Evolutionary conservation across 225 moss, liverwort and hornwort genomes (phyloP).

Genomic region (Antitrichia curtipendula): DNA sequence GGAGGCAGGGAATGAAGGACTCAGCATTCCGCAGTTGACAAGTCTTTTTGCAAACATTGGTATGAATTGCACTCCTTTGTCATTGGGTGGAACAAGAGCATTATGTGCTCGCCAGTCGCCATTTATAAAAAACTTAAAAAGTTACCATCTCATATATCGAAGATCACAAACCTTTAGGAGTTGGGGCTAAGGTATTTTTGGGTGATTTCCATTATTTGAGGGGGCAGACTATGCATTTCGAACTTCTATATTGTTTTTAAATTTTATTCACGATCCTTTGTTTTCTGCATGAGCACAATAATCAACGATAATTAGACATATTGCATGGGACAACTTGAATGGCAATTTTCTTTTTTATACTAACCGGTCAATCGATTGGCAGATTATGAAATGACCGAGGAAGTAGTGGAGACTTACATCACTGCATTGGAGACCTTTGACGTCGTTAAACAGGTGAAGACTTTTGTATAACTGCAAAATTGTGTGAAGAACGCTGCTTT

Average conservation of each 20-base stretch:
- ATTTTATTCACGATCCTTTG: neutral
- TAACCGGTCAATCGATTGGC: neutral
- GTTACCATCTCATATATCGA: neutral
- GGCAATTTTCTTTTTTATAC: neutral
- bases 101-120: neutral
- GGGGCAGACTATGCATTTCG: neutral
- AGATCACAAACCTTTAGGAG: neutral
- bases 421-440: constrained; percentile 63
- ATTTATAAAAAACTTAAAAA: neutral
- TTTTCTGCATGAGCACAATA: neutral
- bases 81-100: neutral
- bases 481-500: neutral
- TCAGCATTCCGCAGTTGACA: constrained; percentile 37
- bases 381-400: constrained; percentile 30
- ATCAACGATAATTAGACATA: neutral
- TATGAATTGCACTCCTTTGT: neutral
- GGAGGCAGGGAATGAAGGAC: constrained; percentile 67
- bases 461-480: neutral
- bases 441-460: constrained; percentile 53
- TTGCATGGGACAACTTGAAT: neutral
- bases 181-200: neutral
- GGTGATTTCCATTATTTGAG: neutral
- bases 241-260: neutral
- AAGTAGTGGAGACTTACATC: constrained; percentile 18
- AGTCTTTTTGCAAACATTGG: constrained; percentile 18